Base-by-base conservation (phyloP, 192 early-diverging fungal genomes). In the Linnemannia exigua region DNA sequence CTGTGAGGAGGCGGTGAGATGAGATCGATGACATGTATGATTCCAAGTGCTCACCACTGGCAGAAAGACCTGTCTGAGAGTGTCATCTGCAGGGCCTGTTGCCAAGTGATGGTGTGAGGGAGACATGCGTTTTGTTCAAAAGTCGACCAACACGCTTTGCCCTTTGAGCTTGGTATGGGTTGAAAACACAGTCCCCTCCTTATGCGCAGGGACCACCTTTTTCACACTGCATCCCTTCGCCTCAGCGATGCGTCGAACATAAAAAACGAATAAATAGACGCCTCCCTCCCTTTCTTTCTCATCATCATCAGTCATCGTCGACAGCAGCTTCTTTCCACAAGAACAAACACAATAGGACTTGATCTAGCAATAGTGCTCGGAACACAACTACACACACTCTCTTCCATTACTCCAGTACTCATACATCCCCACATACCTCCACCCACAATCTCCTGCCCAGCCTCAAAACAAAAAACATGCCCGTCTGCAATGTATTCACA, bases 401-500 rank as follows among this genome's bases (percentile, higher is more conserved):
- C 48, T 50, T 16, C 17, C 48, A 12, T 11, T 14, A 16, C 17
- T 50, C 22, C 7, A 3, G 20, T 54, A n/a, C 9, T n/a, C 51
- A n/a, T 9, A 54, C 9, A 19, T n/a, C 51, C 16, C 20, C 22
- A n/a, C 22, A 68, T 19, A 36, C 22, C 1, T 41, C 17, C 35
- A 46, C 22, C 15, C 36, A 25, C 36, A 28, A 25, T 17, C 22
- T 20, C 22, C 0, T 36, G 15, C 25, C 28, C 22, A 47, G 4
- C 44, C 50, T 58, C 33, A 36, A 74, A 17, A 31, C 5, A 15
- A 9, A 5, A 61, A 75, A 22, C 5, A 82, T 82, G 76, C 66
- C 76, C 20, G 33, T 79, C 51, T 33, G 35, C 68, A 79, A 70
- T 51, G 48, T 70, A 3, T 41, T 78, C 36, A 17, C 25, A 8